Conservation (phyloP, 345 rosid species). For the Citrus australasica region DNA sequence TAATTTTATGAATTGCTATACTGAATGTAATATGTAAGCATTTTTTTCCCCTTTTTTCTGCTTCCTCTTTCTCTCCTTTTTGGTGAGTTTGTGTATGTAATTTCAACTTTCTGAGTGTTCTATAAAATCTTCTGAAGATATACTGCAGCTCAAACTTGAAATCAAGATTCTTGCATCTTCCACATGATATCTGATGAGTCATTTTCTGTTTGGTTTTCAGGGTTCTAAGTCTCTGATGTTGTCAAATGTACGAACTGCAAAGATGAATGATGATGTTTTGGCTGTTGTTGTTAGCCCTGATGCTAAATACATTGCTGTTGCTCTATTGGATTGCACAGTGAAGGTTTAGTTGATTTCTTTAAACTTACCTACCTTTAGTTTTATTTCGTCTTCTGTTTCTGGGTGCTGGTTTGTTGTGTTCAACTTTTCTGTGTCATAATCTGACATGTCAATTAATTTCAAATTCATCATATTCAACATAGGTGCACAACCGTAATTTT, state of each 20-base stretch:
- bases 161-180: not conserved
- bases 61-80: not conserved
- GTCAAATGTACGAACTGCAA: constrained; percentile 66
- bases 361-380: not conserved
- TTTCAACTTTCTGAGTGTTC: not conserved
- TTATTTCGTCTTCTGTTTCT: not conserved
- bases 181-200: not conserved
- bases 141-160: not conserved
- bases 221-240: constrained; percentile 58
- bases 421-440: not conserved
- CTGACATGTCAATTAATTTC: not conserved
- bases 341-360: constrained; percentile 47
- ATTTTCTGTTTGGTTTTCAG: constrained; percentile 43
- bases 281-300: constrained; percentile 88
- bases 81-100: not conserved
- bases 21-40: not conserved
- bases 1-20: not conserved
- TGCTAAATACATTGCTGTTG: constrained; percentile 86
- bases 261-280: constrained; percentile 94
- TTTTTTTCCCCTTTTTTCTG: not conserved
- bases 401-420: not conserved
- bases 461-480: not conserved
- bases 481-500: not conserved
- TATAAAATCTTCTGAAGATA: not conserved
- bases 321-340: constrained; percentile 89